These are phyloP conservation scores for Peterozyma toletana DNA, from an alignment of 805 yeast species.

Conservation along the genomic window DNA sequence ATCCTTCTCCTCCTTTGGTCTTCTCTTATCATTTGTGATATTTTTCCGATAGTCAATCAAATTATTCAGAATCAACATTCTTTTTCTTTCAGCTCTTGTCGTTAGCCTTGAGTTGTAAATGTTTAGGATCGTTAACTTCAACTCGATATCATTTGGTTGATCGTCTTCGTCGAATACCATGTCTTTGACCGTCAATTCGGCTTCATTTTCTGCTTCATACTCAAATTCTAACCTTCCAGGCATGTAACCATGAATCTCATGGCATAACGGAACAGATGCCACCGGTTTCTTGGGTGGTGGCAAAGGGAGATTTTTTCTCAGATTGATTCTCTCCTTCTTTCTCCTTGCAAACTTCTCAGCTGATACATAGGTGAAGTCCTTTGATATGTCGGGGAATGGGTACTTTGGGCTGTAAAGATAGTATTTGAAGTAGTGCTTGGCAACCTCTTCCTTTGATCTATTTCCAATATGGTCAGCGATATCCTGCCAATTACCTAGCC, in stretches of 20 bases:
- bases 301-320: slow-evolving; percentile 61
- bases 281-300: slow-evolving; percentile 86
- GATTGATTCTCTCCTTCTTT: slow-evolving; percentile 67
- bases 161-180: slow-evolving; percentile 96
- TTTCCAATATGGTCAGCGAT: slow-evolving; percentile 95
- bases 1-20: slow-evolving; percentile 87
- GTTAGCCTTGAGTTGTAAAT: slow-evolving; percentile 88
- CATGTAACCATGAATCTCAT: slow-evolving; percentile 96
- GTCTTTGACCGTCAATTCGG: slow-evolving; percentile 89
- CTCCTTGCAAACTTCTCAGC: slow-evolving; percentile 63
- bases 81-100: slow-evolving; percentile 86
- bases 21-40: slow-evolving; percentile 74
- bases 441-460: slow-evolving; percentile 86
- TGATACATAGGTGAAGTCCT: slow-evolving; percentile 53
- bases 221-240: slow-evolving; percentile 98
- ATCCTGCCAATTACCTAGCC: slow-evolving; percentile 97
- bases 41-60: slow-evolving; percentile 80
- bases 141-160: slow-evolving; percentile 77
- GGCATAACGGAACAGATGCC: slow-evolving; percentile 93
- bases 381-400: slow-evolving; percentile 84
- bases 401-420: slow-evolving; percentile 67
- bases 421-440: slow-evolving; percentile 65
- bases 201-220: slow-evolving; percentile 94
- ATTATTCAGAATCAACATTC: slow-evolving; percentile 68
- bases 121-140: slow-evolving; percentile 80